Conservation (phyloP, 257 asterid genomes). For the Solanum chiquidenum region DNA sequence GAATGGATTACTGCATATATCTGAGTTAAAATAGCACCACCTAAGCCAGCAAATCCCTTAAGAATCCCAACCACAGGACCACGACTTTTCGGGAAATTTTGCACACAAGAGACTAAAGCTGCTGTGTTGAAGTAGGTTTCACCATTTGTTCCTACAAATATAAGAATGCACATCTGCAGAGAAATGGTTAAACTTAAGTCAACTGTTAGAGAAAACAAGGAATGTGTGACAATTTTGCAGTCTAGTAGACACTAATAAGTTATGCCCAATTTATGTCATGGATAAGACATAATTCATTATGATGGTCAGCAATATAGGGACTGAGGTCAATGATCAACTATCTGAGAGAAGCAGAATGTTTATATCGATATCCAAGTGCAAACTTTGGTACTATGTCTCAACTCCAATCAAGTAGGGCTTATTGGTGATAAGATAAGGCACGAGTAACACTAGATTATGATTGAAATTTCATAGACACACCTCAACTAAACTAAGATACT, state of each 20-base stretch:
- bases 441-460: too few species aligned
- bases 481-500: too few species aligned
- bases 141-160: constrained; percentile 56
- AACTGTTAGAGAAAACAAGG: neutral
- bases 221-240: neutral
- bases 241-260: neutral
- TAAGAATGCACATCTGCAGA: constrained; percentile 52
- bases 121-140: constrained; percentile 62
- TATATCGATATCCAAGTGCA: too few species aligned
- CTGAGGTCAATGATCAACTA: too few species aligned
- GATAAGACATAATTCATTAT: neutral
- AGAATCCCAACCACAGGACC: constrained; percentile 70
- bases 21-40: constrained; percentile 56
- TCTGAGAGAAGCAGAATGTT: too few species aligned
- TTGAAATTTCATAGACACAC: too few species aligned
- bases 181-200: neutral
- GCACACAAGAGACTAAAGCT: constrained; percentile 48
- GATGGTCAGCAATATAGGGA: neutral
- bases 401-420: too few species aligned
- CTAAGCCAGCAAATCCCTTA: constrained; percentile 55
- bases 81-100: constrained; percentile 53
- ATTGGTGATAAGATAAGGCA: too few species aligned
- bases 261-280: neutral
- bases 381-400: too few species aligned
- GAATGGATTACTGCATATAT: constrained; percentile 33